Evolutionary conservation across 176 grass and related monocot genomes (phyloP).

Genomic region (Rhynchospora pubera): DNA sequence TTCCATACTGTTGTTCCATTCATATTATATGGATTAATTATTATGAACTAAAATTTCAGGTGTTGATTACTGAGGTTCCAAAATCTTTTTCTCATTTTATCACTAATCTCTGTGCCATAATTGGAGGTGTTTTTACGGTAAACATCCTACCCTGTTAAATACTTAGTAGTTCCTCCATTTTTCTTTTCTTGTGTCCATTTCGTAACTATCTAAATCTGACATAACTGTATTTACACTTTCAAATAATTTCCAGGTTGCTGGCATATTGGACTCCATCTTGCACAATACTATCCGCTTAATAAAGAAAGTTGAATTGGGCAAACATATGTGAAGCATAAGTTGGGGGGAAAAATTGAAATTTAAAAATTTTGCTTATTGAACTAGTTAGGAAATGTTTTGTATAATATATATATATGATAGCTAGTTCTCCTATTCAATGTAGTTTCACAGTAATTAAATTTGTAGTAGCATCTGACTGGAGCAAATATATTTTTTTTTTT

Average conservation of each 20-base stretch:
- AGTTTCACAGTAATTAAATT: not conserved
- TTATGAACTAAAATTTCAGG: constrained; percentile 35
- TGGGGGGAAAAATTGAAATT: not conserved
- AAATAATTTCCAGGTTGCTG: constrained; percentile 71
- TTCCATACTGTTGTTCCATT: not conserved
- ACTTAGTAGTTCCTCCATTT: not conserved
- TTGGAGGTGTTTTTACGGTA: constrained; percentile 97
- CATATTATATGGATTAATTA: not conserved
- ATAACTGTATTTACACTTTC: not conserved
- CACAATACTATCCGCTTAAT: constrained; percentile 77
- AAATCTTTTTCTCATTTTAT: constrained; percentile 94
- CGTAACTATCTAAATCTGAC: not conserved
- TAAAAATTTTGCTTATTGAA: constrained; percentile 11
- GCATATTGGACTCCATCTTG: constrained; percentile 96
- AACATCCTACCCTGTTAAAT: constrained; percentile 6
- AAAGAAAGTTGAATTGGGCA: constrained; percentile 92
- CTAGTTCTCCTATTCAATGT: not conserved
- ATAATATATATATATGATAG: not conserved
- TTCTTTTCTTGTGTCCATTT: not conserved
- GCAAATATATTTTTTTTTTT: not conserved
- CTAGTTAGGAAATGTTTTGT: constrained; percentile 44
- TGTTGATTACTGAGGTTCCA: constrained; percentile 80
- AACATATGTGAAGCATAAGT: constrained; percentile 46
- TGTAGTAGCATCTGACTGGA: not conserved
- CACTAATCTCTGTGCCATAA: constrained; percentile 95